Conservation (phyloP, 2,329 filamentous ascomycete genomes). For the Fusarium humuli region DNA sequence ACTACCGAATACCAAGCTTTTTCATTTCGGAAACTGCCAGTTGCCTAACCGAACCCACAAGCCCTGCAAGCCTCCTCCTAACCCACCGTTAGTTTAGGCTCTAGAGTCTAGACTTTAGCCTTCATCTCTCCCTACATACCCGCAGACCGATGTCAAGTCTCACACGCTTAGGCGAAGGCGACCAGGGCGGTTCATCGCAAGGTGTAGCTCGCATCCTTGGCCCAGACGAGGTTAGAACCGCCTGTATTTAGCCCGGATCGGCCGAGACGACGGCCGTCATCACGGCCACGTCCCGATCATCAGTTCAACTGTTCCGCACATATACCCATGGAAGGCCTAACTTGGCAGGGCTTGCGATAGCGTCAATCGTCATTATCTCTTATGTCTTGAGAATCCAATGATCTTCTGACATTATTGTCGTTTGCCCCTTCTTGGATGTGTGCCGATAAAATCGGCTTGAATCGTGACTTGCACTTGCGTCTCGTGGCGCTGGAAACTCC, state of each 20-base stretch:
- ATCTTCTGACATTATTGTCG: neutral
- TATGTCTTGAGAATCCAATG: neutral
- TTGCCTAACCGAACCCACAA: neutral
- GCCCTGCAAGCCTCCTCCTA: neutral
- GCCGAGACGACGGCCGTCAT: neutral
- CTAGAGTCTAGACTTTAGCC: neutral
- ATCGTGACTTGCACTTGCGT: slow-evolving; percentile 1
- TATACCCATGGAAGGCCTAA: neutral
- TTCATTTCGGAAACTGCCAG: slow-evolving; percentile 31
- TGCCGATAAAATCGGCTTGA: neutral
- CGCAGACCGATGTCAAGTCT: neutral
- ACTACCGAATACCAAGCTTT: slow-evolving; percentile 37
- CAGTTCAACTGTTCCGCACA: neutral
- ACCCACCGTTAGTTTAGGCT: neutral
- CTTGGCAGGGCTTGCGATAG: slow-evolving; percentile 5
- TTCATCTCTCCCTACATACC: neutral
- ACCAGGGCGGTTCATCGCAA: slow-evolving; percentile 6
- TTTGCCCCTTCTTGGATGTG: neutral
- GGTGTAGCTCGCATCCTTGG: slow-evolving; percentile 4
- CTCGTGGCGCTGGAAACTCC: slow-evolving; percentile 7
- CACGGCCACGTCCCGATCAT: neutral
- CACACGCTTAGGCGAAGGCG: neutral
- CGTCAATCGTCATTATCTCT: slow-evolving; percentile 4
- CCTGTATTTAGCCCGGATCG: neutral
- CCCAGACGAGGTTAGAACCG: slow-evolving; percentile 14